Evolutionary conservation across 768 basidiomycete species (phyloP), one percentile per base, ranked within the genome.

Genomic region (Tricholoma flavovirens): DNA sequence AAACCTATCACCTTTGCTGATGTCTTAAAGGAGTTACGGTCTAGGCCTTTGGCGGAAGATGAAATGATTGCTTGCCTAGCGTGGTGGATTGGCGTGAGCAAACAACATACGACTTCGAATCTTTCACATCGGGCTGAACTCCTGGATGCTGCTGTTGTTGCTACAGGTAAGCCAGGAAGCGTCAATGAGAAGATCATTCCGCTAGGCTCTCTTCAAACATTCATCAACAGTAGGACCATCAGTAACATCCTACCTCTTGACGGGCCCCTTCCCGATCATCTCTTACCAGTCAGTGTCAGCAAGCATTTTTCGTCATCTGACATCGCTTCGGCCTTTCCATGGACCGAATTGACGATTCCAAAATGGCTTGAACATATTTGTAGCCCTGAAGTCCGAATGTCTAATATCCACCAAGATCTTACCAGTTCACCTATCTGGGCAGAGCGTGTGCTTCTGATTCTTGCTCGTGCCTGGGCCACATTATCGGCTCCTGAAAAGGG

Each of bases 21-120:
- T 67, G 88, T 98, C 14, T 72, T 98, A 40, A 73, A 77, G 36
- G 90, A 96, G 66, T 76, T 99, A 14, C 79, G 81, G 11, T 69
- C 77, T 5, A 76, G 89, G 14, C 87, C 93, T 4, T 76, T 99
- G 22, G 66, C 69, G 4, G 82, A 90, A 64, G 71, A 75, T 5
- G 91, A 98, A 64, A 86, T 89, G 71, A 67, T 87, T n/a, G 84
- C 83, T 2, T 93, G 90, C 69, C 73, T 98, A 59, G 82, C 83
- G 56, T 98, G 97, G 96, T 94, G 94, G 90, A 77, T 79, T 51
- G 72, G 69, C 51, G 45, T 75, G 54, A 71, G 65, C 46, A 73
- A 70, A 54, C 29, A 49, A 22, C 71, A 73, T 22, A 67, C 65
- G 36, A 68, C 62, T 35, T 60, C 71, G 12, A 69, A 76, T n/a